Evolutionary conservation across 2,329 filamentous ascomycete species (phyloP), one percentile per base, ranked within the genome.

Genomic region (Verticillium zaregamsianum): DNA sequence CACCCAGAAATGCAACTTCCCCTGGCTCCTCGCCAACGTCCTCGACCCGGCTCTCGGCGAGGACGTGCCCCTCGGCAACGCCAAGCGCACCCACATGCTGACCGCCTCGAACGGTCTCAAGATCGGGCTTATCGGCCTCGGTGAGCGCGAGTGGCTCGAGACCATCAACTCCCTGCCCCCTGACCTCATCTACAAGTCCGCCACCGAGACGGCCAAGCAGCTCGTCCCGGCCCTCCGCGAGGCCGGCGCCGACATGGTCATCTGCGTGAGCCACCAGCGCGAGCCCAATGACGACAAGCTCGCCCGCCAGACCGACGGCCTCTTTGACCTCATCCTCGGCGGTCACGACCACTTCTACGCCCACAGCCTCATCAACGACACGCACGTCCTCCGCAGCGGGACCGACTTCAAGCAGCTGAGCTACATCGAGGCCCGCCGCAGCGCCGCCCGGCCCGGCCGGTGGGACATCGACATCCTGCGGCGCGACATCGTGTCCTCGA

Each of bases 351-450:
- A 97, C 72, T 95, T 90, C 75, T 97, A 97, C 72, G 83, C 83
- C 17, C 92, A 97, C 75, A 85, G 82, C 60, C 71, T 93, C 61
- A 83, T 95, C 73, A 93, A 93, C 64, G 89, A 89, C 9, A 91
- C 86, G 0, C 93, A 97, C 69, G 86, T 96, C 3, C 79, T 97
- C n/a, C 86, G 93, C 2, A 96, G 91, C 0, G 93, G 93, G 0
- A 92, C 89, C 20, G 93, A 97, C 73, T 97, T 97, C 77, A 96
- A 95, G 76, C 91, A 97, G 72, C 79, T 97, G 37, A 95, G 91
- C 71, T 96, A 96, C 71, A 84, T 97, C 59, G 91, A 96, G 73
- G 90, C 86, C 1, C 85, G 91, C 67, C 82, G 86, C 25, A 86
- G 83, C 65, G 62, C 72, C 1, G 73, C 76, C 33, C 79, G 74